A percentile compares a stretch with the other conserved stretches of the same genome.
Evolutionary conservation across 768 basidiomycete species (phyloP).

Genomic region (Podaxis rugospora): DNA sequence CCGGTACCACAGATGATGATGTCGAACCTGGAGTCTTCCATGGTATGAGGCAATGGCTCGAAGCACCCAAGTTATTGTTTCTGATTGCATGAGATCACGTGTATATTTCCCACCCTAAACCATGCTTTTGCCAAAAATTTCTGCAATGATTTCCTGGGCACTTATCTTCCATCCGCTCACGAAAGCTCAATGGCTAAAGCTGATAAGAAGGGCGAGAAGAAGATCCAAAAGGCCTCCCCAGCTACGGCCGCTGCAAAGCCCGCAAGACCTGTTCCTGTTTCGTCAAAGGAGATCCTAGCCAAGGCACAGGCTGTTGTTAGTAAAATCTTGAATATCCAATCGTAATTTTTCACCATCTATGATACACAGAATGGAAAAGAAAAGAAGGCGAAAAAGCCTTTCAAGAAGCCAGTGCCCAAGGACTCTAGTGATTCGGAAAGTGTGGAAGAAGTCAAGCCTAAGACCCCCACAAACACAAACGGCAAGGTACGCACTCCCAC

Average conservation of each 20-base stretch:
- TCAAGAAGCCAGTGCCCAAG: slow-evolving; percentile 20
- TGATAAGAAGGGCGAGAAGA: slow-evolving; percentile 44
- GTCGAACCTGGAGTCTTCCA: slow-evolving; percentile 52
- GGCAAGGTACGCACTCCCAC: slow-evolving; percentile 13
- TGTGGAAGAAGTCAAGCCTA: slow-evolving; percentile 25
- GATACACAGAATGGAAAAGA: slow-evolving; percentile 14
- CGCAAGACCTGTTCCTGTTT: slow-evolving; percentile 16
- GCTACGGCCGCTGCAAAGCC: slow-evolving; percentile 17
- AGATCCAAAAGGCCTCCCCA: slow-evolving; percentile 22
- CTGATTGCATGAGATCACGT: slow-evolving; percentile 12
- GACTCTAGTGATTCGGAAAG: slow-evolving; percentile 24
- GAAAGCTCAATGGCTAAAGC: slow-evolving; percentile 38
- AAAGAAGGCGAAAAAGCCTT: slow-evolving; percentile 19
- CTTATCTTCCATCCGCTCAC: slow-evolving; percentile 16
- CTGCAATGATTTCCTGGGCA: slow-evolving; percentile 14
- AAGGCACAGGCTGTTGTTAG: slow-evolving; percentile 24
- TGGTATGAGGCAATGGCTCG: slow-evolving; percentile 12
- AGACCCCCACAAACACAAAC: slow-evolving; percentile 25
- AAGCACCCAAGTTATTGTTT: neutral
- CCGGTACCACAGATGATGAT: slow-evolving; percentile 74
- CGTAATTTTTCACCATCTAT: neutral
- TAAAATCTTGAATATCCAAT: neutral
- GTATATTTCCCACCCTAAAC: slow-evolving; percentile 27
- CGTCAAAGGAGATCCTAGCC: slow-evolving; percentile 21
- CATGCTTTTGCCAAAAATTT: slow-evolving; percentile 22